Conservation (phyloP, 2,329 filamentous ascomycete species). For the Aspergillaceae sp. region DNA sequence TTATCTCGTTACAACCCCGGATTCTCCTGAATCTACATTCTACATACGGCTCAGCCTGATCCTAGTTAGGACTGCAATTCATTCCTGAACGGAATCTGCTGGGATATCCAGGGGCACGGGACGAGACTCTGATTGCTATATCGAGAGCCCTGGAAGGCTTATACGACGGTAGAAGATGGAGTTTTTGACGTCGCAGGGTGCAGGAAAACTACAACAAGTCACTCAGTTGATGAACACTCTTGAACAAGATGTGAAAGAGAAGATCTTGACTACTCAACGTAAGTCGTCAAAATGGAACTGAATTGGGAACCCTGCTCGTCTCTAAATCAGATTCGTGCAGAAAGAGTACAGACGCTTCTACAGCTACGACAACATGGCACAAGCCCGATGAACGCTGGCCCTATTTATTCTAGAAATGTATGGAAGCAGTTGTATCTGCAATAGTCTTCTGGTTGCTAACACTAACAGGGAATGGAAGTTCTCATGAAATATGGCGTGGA, state of each 20-base stretch:
- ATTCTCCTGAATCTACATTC: no score
- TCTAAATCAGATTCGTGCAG: constrained; percentile 12
- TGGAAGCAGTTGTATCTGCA: constrained; percentile 9
- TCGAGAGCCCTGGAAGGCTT: no score
- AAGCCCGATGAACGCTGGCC: constrained; percentile 61
- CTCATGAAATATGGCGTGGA: constrained; percentile 67
- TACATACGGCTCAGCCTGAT: no score
- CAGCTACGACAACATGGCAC: constrained; percentile 73
- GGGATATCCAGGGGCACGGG: no score
- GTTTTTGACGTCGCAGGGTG: not conserved
- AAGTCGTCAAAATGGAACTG: constrained; percentile 21
- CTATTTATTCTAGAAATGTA: constrained; percentile 76
- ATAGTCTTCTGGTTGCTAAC: constrained; percentile 4
- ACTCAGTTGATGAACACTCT: constrained; percentile 56
- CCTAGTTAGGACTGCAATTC: not conserved
- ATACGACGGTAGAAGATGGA: no score
- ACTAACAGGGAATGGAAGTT: constrained; percentile 60
- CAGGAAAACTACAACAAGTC: constrained; percentile 62
- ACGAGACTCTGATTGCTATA: no score
- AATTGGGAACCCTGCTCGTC: not conserved
- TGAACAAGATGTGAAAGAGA: constrained; percentile 52
- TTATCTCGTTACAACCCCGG: not conserved
- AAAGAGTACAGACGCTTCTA: constrained; percentile 38
- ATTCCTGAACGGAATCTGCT: not conserved
- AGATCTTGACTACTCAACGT: constrained; percentile 54